Percentiles rank a stretch among this genome's conserved stretches.
Conservation (phyloP, 1,284 basidiomycete species). For the Ganoderma multipileum region DNA sequence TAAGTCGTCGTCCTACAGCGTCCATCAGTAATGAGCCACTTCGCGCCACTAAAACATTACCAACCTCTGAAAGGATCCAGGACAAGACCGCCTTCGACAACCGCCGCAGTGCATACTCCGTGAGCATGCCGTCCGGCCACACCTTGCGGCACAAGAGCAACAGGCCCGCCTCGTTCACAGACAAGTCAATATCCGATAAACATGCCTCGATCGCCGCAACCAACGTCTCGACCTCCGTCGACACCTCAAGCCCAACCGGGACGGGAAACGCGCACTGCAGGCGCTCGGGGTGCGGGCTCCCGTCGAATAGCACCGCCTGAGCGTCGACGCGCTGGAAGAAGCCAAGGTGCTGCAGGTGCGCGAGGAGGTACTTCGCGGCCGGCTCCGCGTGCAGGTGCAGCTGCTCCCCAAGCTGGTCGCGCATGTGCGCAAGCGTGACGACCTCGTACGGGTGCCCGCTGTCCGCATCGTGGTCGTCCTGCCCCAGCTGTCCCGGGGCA, state of each 20-base stretch:
- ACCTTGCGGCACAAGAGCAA: constrained; percentile 67
- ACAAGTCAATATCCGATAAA: constrained; percentile 72
- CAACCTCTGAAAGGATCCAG: constrained; percentile 73
- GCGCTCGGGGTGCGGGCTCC: constrained; percentile 37
- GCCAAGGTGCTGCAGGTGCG: constrained; percentile 66
- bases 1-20: constrained; percentile 62
- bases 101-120: constrained; percentile 67
- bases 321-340: constrained; percentile 59
- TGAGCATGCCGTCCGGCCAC: constrained; percentile 76
- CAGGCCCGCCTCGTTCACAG: constrained; percentile 77
- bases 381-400: constrained; percentile 62
- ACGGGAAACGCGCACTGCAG: constrained; percentile 65
- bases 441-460: constrained; percentile 61
- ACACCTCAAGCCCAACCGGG: constrained; percentile 74
- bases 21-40: background rate
- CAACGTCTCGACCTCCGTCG: constrained; percentile 74
- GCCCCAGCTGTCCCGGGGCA: constrained; percentile 43
- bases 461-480: constrained; percentile 32
- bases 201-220: constrained; percentile 76
- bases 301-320: constrained; percentile 46
- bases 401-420: constrained; percentile 65
- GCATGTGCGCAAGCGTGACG: constrained; percentile 62
- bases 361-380: constrained; percentile 59
- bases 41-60: constrained; percentile 15
- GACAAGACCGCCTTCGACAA: constrained; percentile 58